Percentiles rank a stretch among this genome's conserved stretches.
phyloP scores from a whole-genome alignment of 2,329 filamentous ascomycete genomes.

The Microsporum canis region DNA sequence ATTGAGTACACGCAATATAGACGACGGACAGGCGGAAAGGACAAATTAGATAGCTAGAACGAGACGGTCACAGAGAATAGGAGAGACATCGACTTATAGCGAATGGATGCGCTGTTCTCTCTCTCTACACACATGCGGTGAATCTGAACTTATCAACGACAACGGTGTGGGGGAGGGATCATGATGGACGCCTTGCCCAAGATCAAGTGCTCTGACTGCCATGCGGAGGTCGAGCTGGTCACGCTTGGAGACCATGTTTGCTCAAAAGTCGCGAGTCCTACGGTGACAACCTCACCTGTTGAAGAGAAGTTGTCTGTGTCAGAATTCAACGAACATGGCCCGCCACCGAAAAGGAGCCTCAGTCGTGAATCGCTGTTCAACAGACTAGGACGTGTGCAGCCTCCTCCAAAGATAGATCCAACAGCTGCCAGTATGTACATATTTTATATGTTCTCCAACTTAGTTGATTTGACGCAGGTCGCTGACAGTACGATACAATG shows the following conservation, averaged over 20 bases:
- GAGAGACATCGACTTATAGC: background rate
- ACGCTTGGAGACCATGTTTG: conserved; percentile 80
- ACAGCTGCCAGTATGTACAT: conserved; percentile 45
- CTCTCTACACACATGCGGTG: background rate
- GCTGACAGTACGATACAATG: background rate
- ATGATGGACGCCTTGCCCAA: conserved; percentile 55
- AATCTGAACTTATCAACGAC: background rate
- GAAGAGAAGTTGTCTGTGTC: background rate
- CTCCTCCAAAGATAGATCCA: conserved; percentile 47
- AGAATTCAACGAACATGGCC: background rate
- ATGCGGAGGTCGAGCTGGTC: conserved; percentile 66
- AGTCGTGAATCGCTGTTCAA: conserved; percentile 7
- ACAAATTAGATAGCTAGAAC: background rate
- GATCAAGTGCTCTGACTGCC: conserved; percentile 79
- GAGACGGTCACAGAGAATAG: background rate
- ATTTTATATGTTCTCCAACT: background rate
- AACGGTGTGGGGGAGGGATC: background rate
- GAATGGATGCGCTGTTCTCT: background rate
- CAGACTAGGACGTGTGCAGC: conserved; percentile 37
- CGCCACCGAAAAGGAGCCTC: conserved; percentile 7
- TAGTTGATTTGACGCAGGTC: background rate
- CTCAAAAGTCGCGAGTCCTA: conserved; percentile 17
- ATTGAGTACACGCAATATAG: background rate
- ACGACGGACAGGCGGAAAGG: background rate
- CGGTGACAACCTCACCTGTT: background rate